phyloP scores from a whole-genome alignment of 768 basidiomycete genomes.

The Erythrobasidium yunnanense region DNA sequence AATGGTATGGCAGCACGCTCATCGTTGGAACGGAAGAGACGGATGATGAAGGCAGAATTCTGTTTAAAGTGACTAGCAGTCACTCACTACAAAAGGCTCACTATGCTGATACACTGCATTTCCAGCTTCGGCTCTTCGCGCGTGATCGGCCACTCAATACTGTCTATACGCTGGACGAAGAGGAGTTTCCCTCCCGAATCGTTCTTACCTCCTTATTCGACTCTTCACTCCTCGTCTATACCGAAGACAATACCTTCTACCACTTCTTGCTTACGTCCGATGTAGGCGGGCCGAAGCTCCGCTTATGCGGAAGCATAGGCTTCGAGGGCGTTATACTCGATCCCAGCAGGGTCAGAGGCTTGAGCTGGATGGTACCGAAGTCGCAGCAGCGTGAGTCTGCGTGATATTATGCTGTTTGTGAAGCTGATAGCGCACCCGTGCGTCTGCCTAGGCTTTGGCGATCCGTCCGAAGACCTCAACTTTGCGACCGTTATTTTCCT shows the following conservation, averaged over 20 bases:
- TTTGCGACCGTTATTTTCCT: slow-evolving; percentile 94
- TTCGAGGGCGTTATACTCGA: slow-evolving; percentile 79
- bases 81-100: background rate
- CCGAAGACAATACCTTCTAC: slow-evolving; percentile 78
- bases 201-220: slow-evolving; percentile 84
- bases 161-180: slow-evolving; percentile 70
- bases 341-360: slow-evolving; percentile 69
- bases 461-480: slow-evolving; percentile 81
- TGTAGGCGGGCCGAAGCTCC: slow-evolving; percentile 64
- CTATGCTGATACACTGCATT: slow-evolving; percentile 8
- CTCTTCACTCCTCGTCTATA: slow-evolving; percentile 87
- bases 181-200: slow-evolving; percentile 63
- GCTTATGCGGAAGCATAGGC: slow-evolving; percentile 85
- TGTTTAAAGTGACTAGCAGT: slow-evolving; percentile 26
- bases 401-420: too few relatives aligned
- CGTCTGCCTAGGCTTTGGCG: slow-evolving; percentile 65
- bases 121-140: slow-evolving; percentile 81
- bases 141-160: slow-evolving; percentile 77
- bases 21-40: slow-evolving; percentile 77
- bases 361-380: slow-evolving; percentile 94
- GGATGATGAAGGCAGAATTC: slow-evolving; percentile 60
- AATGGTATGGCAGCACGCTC: slow-evolving; percentile 95
- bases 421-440: too few relatives aligned
- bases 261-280: slow-evolving; percentile 87
- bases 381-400: slow-evolving; percentile 71